Conservation (phyloP, 202 grass and related monocot species). For the Dendrocalamus latiflorus region DNA sequence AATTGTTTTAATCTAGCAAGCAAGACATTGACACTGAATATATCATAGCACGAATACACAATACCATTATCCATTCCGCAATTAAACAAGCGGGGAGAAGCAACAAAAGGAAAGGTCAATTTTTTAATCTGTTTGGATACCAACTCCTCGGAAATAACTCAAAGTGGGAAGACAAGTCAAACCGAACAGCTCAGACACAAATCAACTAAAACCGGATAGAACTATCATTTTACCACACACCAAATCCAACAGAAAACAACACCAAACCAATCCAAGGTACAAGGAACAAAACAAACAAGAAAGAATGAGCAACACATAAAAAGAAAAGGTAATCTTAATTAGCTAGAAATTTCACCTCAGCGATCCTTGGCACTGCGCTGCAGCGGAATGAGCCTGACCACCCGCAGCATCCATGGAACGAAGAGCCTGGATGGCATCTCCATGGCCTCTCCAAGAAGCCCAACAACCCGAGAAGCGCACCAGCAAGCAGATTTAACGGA, state of each 20-base stretch:
- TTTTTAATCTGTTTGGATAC: not conserved
- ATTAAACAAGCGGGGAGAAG: not conserved
- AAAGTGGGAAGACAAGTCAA: not conserved
- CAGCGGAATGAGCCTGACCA: constrained; percentile 34
- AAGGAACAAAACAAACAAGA: not conserved
- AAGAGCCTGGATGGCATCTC: constrained; percentile 22
- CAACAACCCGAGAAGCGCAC: not conserved
- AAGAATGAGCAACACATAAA: not conserved
- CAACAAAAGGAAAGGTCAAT: not conserved
- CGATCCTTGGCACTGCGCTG: constrained; percentile 20
- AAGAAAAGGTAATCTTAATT: not conserved
- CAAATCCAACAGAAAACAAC: not conserved
- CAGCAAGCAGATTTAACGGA: not conserved
- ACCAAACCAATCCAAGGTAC: not conserved
- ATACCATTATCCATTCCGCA: not conserved
- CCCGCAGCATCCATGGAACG: constrained; percentile 30
- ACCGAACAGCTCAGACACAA: not conserved
- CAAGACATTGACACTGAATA: not conserved
- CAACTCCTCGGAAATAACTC: not conserved
- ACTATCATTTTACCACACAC: not conserved
- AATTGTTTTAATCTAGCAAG: not conserved
- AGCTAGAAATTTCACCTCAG: constrained; percentile 31
- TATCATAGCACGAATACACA: not conserved
- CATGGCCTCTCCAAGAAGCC: constrained; percentile 14
- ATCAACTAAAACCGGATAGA: not conserved